Evolutionary conservation across 2,329 filamentous ascomycete species (phyloP).

Genomic region (Monosporascus cannonballus): DNA sequence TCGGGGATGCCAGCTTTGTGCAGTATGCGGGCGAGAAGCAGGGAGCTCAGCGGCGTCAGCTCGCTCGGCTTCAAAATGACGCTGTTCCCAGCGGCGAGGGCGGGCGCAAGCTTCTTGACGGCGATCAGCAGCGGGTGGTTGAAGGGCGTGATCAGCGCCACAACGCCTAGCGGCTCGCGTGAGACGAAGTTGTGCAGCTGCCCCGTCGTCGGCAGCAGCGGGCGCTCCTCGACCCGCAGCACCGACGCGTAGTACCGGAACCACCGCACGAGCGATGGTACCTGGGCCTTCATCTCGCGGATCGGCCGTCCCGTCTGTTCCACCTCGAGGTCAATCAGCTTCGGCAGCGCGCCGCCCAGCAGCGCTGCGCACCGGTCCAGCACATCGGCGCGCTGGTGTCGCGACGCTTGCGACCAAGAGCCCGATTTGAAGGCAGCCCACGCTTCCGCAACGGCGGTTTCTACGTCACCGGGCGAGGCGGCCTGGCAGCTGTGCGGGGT

Average conservation of each 20-base stretch:
- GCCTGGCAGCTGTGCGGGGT: constrained; percentile 36
- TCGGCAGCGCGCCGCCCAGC: constrained; percentile 44
- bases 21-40: constrained; percentile 53
- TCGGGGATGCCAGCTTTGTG: constrained; percentile 64
- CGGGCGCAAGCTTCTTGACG: constrained; percentile 55
- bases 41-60: constrained; percentile 55
- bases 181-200: constrained; percentile 52
- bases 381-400: constrained; percentile 54
- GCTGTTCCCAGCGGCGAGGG: constrained; percentile 52
- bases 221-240: constrained; percentile 60
- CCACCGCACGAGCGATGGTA: constrained; percentile 61
- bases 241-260: constrained; percentile 66
- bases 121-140: constrained; percentile 54
- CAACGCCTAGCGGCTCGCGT: constrained; percentile 51
- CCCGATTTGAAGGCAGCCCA: constrained; percentile 43
- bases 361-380: constrained; percentile 54
- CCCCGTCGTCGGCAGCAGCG: constrained; percentile 59
- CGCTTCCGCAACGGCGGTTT: constrained; percentile 33
- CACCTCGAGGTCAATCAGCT: constrained; percentile 58
- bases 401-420: constrained; percentile 50
- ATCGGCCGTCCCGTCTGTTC: constrained; percentile 61
- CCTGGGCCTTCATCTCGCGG: constrained; percentile 65
- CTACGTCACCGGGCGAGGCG: constrained; percentile 39
- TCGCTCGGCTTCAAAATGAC: constrained; percentile 59
- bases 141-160: constrained; percentile 51